Conservation (phyloP, 768 basidiomycete genomes). For the Coprinopsis marcescibilis region DNA sequence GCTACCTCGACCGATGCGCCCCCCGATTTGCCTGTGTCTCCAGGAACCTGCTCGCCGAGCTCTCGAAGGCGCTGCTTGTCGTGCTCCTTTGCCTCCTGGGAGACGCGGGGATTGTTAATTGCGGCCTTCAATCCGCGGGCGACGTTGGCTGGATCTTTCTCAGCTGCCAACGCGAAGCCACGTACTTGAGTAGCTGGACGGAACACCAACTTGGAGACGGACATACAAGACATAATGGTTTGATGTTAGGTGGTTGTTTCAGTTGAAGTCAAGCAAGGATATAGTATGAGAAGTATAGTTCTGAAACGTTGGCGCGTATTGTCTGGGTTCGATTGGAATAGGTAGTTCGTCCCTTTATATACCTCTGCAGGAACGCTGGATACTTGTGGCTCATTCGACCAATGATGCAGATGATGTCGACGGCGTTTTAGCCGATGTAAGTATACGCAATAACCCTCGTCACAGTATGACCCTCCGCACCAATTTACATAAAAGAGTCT, state of each 20-base stretch:
- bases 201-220: background rate
- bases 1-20: background rate
- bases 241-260: background rate
- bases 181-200: no score
- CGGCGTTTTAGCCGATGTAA: background rate
- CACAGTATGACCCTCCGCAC: background rate
- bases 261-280: background rate
- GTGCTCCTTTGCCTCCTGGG: conserved; percentile 37
- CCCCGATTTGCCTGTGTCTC: background rate
- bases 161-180: background rate
- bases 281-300: no score
- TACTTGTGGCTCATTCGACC: background rate
- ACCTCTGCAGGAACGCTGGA: background rate
- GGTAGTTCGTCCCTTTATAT: no score
- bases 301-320: no score
- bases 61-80: conserved; percentile 35
- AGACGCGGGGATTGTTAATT: conserved; percentile 45
- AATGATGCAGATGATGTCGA: conserved; percentile 2
- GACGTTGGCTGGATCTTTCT: conserved; percentile 36
- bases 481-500: background rate
- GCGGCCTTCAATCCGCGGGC: conserved; percentile 46
- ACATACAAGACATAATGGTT: background rate
- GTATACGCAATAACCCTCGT: conserved; percentile 1
- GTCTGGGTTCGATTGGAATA: no score
- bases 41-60: conserved; percentile 17